These are phyloP conservation scores for Trichophyton schoenleinii DNA, from an alignment of 2,329 filamentous ascomycete species.

Conservation along the genomic window DNA sequence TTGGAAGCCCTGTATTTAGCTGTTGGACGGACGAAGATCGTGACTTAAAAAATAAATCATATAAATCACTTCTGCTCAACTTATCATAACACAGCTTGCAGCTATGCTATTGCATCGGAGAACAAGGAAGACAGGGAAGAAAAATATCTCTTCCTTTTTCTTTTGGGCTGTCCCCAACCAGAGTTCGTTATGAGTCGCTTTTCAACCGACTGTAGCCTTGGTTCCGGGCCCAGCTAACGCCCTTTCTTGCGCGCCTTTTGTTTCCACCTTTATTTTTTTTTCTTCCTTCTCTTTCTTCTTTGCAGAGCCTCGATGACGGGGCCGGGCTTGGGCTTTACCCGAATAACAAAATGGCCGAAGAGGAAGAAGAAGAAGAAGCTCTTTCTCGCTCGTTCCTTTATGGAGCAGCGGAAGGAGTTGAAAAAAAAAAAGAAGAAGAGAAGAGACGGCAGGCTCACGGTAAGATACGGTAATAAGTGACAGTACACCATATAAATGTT, in stretches of 20 bases:
- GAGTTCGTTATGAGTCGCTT: neutral
- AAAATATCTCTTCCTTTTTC: neutral
- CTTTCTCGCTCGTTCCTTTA: neutral
- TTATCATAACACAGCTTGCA: neutral
- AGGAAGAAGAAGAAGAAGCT: neutral
- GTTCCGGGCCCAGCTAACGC: neutral
- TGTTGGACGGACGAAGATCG: neutral
- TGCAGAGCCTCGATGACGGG: neutral
- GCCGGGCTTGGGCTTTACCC: neutral
- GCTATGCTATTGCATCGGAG: neutral
- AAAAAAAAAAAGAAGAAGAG: neutral
- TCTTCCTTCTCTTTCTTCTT: neutral
- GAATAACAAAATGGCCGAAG: too few relatives aligned
- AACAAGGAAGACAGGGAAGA: neutral
- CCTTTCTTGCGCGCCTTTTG: neutral
- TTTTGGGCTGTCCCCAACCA: too few relatives aligned
- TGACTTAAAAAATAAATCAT: neutral
- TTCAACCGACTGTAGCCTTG: conserved; percentile 1
- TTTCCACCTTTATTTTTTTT: neutral
- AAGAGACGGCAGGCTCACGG: too few relatives aligned
- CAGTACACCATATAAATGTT: neutral
- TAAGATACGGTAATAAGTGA: neutral
- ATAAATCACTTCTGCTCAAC: neutral
- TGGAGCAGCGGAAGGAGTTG: neutral
- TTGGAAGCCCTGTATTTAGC: neutral